These are phyloP conservation scores for Cladorrhinum samala DNA, from an alignment of 495 filamentous ascomycete genomes.

Conservation along the genomic window DNA sequence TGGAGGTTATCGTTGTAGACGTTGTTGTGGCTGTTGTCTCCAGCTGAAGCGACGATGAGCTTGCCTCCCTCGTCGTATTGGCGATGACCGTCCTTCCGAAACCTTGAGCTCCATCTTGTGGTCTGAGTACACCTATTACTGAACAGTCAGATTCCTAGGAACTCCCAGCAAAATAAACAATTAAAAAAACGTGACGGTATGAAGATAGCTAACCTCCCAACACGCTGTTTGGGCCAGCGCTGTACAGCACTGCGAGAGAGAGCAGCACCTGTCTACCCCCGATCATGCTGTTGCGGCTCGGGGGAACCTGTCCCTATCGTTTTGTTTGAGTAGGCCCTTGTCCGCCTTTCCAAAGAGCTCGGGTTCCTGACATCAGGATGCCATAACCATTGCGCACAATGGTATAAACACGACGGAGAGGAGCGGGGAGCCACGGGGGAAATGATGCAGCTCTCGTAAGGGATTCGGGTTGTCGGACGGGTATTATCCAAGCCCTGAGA, in stretches of 20 bases:
- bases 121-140: conserved; percentile 6
- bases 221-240: conserved; percentile 20
- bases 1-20: neutral
- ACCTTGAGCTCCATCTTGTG: conserved; percentile 8
- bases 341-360: conserved; percentile 7
- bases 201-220: conserved; percentile 18
- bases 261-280: conserved; percentile 23
- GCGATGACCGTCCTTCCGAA: neutral
- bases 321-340: conserved; percentile 6
- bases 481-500: conserved; percentile 12
- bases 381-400: conserved; percentile 17
- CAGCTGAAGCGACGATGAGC: neutral
- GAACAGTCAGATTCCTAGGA: conserved; percentile 1
- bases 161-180: no score
- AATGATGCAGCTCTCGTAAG: neutral
- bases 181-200: neutral
- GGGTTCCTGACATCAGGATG: conserved; percentile 8
- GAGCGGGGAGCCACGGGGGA: neutral
- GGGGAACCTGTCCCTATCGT: neutral
- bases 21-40: neutral
- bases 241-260: conserved; percentile 25
- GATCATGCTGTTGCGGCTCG: conserved; percentile 23
- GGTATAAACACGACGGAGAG: conserved; percentile 6
- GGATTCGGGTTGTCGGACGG: conserved; percentile 4
- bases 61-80: neutral